These are phyloP conservation scores for Scheffersomyces illinoinensis DNA, from an alignment of 1,139 yeast genomes.

Conservation along the genomic window DNA sequence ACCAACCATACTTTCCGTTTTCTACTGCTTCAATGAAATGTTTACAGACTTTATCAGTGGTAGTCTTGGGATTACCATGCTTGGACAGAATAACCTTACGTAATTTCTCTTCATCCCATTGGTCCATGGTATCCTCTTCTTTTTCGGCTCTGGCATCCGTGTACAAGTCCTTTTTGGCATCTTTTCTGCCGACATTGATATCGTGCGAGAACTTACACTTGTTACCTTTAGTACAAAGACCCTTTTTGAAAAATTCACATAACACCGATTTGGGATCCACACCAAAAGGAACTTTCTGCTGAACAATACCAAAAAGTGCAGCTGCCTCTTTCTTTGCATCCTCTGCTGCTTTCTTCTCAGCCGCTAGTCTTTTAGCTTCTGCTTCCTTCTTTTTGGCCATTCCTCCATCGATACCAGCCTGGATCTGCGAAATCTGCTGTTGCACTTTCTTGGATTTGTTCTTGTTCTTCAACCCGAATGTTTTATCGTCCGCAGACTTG, in stretches of 20 bases:
- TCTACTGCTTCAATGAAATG: slow-evolving; percentile 95
- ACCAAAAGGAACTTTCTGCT: slow-evolving; percentile 92
- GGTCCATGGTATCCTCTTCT: slow-evolving; percentile 88
- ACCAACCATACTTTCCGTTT: slow-evolving; percentile 98
- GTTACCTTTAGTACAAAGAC: slow-evolving; percentile 83
- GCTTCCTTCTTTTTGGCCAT: slow-evolving; percentile 74
- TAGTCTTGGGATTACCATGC: slow-evolving; percentile 91
- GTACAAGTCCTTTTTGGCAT: slow-evolving; percentile 87
- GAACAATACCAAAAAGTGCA: slow-evolving; percentile 68
- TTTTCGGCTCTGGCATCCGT: slow-evolving; percentile 77
- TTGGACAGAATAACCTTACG: slow-evolving; percentile 83
- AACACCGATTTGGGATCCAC: slow-evolving; percentile 95
- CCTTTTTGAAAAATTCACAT: slow-evolving; percentile 89
- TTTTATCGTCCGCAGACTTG: slow-evolving; percentile 79
- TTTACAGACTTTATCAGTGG: slow-evolving; percentile 95
- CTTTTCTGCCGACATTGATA: slow-evolving; percentile 80
- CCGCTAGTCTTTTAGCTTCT: slow-evolving; percentile 69
- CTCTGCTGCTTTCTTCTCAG: slow-evolving; percentile 90
- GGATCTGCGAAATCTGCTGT: slow-evolving; percentile 74
- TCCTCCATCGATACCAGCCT: slow-evolving; percentile 62
- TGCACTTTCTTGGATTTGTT: slow-evolving; percentile 93
- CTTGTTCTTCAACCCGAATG: slow-evolving; percentile 93
- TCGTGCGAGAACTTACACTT: slow-evolving; percentile 97
- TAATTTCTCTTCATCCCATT: slow-evolving; percentile 96
- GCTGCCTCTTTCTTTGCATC: slow-evolving; percentile 87